A percentile compares a stretch with the other conserved stretches of the same genome.
These are phyloP conservation scores for Chlorella sp. DNA, from an alignment of 139 green algal genomes.

Conservation along the genomic window DNA sequence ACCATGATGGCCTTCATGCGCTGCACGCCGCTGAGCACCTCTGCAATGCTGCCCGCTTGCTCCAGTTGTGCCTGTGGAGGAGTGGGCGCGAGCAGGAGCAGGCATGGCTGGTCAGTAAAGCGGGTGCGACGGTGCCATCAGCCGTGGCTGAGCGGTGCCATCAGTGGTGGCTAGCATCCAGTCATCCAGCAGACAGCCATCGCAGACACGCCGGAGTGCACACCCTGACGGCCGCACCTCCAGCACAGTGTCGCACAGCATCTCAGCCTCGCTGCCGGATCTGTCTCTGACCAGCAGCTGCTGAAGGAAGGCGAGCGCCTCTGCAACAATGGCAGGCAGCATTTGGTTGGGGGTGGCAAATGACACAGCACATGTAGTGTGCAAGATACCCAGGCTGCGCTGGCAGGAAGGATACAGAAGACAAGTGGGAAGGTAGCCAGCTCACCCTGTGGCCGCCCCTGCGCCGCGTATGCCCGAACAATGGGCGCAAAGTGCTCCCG, in stretches of 20 bases:
- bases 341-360: too few relatives aligned
- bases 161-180: not conserved
- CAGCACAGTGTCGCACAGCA: conserved; percentile 9
- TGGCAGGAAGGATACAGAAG: too few relatives aligned
- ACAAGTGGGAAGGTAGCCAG: too few relatives aligned
- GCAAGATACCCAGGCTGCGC: too few relatives aligned
- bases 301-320: not conserved
- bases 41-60: not conserved
- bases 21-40: not conserved
- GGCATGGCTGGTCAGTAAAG: not conserved
- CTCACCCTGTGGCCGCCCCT: not conserved
- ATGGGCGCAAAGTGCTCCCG: not conserved
- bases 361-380: too few relatives aligned
- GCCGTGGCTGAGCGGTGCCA: too few relatives aligned
- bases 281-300: not conserved
- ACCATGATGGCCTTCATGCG: conserved; percentile 2
- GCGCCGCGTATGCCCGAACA: not conserved
- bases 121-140: not conserved
- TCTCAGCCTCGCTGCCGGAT: too few relatives aligned
- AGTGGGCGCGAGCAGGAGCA: not conserved
- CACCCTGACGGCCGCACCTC: not conserved
- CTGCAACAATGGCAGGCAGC: not conserved
- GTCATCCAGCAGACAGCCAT: too few relatives aligned
- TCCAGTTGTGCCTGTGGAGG: not conserved
- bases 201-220: too few relatives aligned